Percentiles rank a stretch among this genome's conserved stretches.
Evolutionary conservation across 2,329 filamentous ascomycete genomes (phyloP).

Genomic region (Trichoderma sp.): DNA sequence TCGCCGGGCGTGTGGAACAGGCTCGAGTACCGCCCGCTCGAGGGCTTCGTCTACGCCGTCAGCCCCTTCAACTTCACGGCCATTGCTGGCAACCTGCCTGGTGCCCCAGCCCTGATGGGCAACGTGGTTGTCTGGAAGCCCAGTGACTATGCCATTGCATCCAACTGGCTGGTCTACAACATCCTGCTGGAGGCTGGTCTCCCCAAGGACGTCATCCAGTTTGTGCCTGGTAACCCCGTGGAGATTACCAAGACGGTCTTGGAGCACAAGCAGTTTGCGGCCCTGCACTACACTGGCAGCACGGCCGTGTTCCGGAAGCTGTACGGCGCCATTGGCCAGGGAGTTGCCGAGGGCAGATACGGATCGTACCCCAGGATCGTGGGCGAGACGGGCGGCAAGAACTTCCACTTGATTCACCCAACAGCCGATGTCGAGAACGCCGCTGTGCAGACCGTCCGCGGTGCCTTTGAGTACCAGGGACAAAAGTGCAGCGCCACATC

Average conservation of each 20-base stretch:
- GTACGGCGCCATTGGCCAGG: conserved; percentile 82
- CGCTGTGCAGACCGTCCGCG: conserved; percentile 79
- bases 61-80: conserved; percentile 98
- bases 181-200: conserved; percentile 91
- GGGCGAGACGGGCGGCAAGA: conserved; percentile 91
- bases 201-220: conserved; percentile 88
- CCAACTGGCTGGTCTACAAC: conserved; percentile 87
- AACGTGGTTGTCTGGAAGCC: conserved; percentile 98
- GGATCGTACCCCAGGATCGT: conserved; percentile 85
- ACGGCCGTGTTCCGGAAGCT: conserved; percentile 88
- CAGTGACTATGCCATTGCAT: conserved; percentile 85
- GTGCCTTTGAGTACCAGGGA: conserved; percentile 88
- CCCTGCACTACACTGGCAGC: conserved; percentile 94
- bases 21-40: conserved; percentile 84
- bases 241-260: conserved; percentile 80
- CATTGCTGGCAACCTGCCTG: conserved; percentile 84
- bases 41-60: conserved; percentile 94
- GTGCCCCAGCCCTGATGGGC: conserved; percentile 82
- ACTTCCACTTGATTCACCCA: conserved; percentile 83
- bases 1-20: conserved; percentile 87
- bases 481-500: conserved; percentile 91
- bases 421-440: conserved; percentile 80
- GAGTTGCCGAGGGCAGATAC: conserved; percentile 81
- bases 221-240: conserved; percentile 85
- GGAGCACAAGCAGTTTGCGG: conserved; percentile 77